phyloP scores from a whole-genome alignment of 192 early-diverging fungal genomes.

The Rhizophagus prolifer region DNA sequence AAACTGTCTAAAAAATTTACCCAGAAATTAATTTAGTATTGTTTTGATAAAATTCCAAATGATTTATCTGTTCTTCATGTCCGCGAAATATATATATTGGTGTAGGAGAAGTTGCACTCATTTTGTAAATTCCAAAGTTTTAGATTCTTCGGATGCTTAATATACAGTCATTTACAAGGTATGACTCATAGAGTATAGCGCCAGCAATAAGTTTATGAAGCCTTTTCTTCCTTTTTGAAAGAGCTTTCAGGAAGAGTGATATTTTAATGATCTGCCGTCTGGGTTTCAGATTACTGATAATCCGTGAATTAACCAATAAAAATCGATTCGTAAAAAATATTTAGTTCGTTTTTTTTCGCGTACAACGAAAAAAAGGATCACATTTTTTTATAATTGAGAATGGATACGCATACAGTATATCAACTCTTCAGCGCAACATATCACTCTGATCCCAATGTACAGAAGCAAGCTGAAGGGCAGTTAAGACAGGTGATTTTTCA shows the following conservation, averaged over 20 bases:
- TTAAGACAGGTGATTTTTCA: conserved; percentile 62
- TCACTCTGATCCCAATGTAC: conserved; percentile 74
- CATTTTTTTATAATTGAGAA: conserved; percentile 26
- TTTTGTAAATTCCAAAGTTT: too few relatives aligned
- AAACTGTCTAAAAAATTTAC: conserved; percentile 30
- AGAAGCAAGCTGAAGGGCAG: conserved; percentile 79
- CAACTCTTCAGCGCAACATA: conserved; percentile 76
- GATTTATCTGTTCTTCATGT: conserved; percentile 38
- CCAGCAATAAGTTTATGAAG: too few relatives aligned
- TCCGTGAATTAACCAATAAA: too few relatives aligned
- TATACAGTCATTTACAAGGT: too few relatives aligned
- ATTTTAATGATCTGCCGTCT: too few relatives aligned
- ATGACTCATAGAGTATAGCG: too few relatives aligned
- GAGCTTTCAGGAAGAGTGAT: too few relatives aligned
- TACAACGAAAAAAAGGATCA: background rate
- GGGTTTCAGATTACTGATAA: too few relatives aligned
- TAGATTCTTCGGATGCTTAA: too few relatives aligned
- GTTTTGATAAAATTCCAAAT: conserved; percentile 37
- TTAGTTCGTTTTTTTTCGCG: background rate
- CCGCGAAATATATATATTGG: conserved; percentile 46
- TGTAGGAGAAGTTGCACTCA: conserved; percentile 24
- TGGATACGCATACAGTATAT: conserved; percentile 63
- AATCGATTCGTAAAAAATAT: too few relatives aligned
- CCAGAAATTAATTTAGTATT: conserved; percentile 39
- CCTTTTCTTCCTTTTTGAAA: too few relatives aligned